Base-by-base conservation (phyloP, 2,329 filamentous ascomycete species). In the Colletotrichum tanaceti region DNA sequence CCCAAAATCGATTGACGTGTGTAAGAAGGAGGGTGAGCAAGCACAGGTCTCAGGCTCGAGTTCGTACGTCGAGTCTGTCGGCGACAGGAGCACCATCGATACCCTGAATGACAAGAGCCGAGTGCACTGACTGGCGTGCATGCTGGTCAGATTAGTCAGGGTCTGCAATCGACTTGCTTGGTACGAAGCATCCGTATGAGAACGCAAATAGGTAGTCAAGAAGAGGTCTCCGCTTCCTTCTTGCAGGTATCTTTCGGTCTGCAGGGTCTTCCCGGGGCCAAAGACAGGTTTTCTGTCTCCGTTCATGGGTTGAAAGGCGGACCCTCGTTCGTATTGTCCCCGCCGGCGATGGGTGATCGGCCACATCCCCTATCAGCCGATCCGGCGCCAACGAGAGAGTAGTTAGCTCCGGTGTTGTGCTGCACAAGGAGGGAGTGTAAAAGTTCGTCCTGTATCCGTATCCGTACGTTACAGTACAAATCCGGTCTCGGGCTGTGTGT, bases 301-400 rank as follows among this genome's bases (percentile, higher is more conserved):
- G n/a, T 65, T 65, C 49, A 47, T 68, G 63, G 61, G 65, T 35
- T 35, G n/a, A 52, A 65, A 44, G 55, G 55, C 62, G 52, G 62
- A 61, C 50, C 55, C 62, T 61, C 55, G 39, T 68, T 69, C 66
- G 66, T 69, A 69, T 69, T 69, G 38, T 60, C 66, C 66, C 63
- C 63, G 66, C 57, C 39, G 62, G 50, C 44, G 63, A 32, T 66
- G 66, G 57, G 62, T 50, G 62, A 66, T 66, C 66, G 57, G 57
- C 66, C 62, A 46, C 22, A 2, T 35, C 50, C 50, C 65, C 61
- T n/a, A 20, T 58, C 61, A 24, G 22, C 44, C 39, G n/a, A 28
- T 65, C 47, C 54, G 32, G 49, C 59, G 47, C 46, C 65, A 38
- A 47, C 44, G 53, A 54, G 39, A 24, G n/a, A 50, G 7, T 18